Evolutionary conservation across 345 rosid genomes (phyloP).

Genomic region (Triadica sebifera): DNA sequence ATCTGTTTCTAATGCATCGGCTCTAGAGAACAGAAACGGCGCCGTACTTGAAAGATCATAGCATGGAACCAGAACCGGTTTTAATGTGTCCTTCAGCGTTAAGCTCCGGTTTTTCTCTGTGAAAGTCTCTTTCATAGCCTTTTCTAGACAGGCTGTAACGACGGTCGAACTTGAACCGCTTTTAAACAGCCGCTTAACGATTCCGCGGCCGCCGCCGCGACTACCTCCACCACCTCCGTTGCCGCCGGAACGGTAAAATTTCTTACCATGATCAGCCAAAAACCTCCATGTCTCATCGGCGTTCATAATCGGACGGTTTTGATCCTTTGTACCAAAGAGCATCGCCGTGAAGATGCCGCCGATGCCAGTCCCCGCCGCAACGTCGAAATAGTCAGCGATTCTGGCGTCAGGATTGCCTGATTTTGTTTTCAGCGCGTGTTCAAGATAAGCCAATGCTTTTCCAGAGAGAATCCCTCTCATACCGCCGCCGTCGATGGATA

Average conservation of each 20-base stretch:
- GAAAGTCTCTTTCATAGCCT: constrained; percentile 65
- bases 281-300: constrained; percentile 97
- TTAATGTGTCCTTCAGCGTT: constrained; percentile 82
- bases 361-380: constrained; percentile 84
- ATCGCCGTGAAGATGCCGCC: constrained; percentile 93
- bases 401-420: constrained; percentile 88
- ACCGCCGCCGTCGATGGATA: constrained; percentile 82
- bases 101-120: constrained; percentile 43
- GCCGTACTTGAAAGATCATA: constrained; percentile 84
- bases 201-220: not conserved
- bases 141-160: constrained; percentile 53
- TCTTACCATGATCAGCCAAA: constrained; percentile 62
- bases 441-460: constrained; percentile 83
- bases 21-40: constrained; percentile 90
- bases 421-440: constrained; percentile 68
- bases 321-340: constrained; percentile 79
- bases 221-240: constrained; percentile 23
- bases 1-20: constrained; percentile 94
- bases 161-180: constrained; percentile 42
- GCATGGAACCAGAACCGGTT: constrained; percentile 86
- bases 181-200: constrained; percentile 52
- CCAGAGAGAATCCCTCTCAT: constrained; percentile 88
- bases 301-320: constrained; percentile 57
- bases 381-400: constrained; percentile 88
- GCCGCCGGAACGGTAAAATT: constrained; percentile 40